Conservation (phyloP, 495 filamentous ascomycete species). For the Aspergillus heteromorphus region DNA sequence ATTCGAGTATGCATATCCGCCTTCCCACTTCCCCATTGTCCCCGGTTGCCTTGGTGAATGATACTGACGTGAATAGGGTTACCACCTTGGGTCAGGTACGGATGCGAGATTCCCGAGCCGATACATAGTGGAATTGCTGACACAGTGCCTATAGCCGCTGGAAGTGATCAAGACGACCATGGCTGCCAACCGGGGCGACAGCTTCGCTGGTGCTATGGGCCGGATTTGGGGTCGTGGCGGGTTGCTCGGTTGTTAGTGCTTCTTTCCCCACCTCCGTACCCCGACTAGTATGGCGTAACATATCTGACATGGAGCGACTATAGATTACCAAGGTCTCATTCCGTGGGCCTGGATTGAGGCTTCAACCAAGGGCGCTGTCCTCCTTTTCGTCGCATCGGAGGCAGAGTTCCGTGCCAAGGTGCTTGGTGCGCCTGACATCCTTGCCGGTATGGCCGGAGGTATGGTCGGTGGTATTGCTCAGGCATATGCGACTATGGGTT, state of each 20-base stretch:
- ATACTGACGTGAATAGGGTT: conserved; percentile 50
- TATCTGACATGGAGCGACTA: conserved; percentile 9
- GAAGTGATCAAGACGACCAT: conserved; percentile 99
- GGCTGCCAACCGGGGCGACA: conserved; percentile 91
- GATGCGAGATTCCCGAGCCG: background rate
- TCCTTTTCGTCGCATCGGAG: conserved; percentile 98
- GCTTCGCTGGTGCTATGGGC: conserved; percentile 72
- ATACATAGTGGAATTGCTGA: background rate
- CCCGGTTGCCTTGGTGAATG: background rate
- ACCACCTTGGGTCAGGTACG: conserved; percentile 78
- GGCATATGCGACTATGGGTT: conserved; percentile 98
- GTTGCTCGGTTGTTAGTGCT: conserved; percentile 83
- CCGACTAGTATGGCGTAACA: conserved; percentile 19
- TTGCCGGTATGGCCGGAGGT: conserved; percentile 82
- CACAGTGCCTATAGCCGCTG: conserved; percentile 57
- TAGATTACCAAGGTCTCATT: conserved; percentile 99
- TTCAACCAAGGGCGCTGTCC: conserved; percentile 97
- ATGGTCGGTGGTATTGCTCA: conserved; percentile 94
- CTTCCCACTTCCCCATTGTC: too few relatives aligned
- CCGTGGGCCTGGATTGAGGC: conserved; percentile 99
- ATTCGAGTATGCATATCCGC: conserved; percentile 69
- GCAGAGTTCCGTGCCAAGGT: conserved; percentile 86
- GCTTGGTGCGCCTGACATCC: conserved; percentile 79
- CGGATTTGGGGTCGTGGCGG: conserved; percentile 94
- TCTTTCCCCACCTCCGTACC: conserved; percentile 3